phyloP scores from a whole-genome alignment of 2,329 filamentous ascomycete genomes.

The Stagonosporopsis cucurbitacearum region DNA sequence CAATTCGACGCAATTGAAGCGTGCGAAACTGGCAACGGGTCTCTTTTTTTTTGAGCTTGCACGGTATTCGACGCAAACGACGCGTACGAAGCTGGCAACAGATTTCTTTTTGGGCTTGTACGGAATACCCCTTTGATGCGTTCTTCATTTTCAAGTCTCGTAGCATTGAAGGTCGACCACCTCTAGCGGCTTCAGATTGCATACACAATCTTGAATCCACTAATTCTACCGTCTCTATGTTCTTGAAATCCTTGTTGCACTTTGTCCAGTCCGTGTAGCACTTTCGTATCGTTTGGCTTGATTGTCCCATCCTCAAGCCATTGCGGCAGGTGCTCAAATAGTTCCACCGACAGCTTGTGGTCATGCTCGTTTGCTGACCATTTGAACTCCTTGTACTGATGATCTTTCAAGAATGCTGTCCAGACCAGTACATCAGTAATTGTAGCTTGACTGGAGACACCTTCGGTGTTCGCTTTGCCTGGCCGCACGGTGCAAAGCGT shows the following conservation, averaged over 20 bases:
- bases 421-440: constrained; percentile 55
- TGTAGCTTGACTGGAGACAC: constrained; percentile 41
- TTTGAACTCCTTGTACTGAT: constrained; percentile 44
- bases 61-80: too few relatives aligned
- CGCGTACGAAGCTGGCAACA: background rate
- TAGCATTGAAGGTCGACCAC: background rate
- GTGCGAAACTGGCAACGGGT: too few relatives aligned
- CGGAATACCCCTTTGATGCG: background rate
- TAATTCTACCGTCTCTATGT: constrained; percentile 50
- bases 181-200: constrained; percentile 22
- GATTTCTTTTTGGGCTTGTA: background rate
- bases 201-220: constrained; percentile 52
- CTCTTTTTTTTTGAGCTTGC: too few relatives aligned
- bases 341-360: constrained; percentile 46
- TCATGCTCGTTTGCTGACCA: constrained; percentile 51
- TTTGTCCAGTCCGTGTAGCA: constrained; percentile 43
- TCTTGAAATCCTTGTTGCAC: constrained; percentile 49
- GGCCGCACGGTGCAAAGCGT: constrained; percentile 53
- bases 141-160: background rate
- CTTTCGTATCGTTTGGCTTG: constrained; percentile 44
- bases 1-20: too few relatives aligned
- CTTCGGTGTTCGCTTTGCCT: constrained; percentile 50
- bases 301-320: constrained; percentile 47
- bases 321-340: constrained; percentile 48
- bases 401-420: constrained; percentile 53